Base-by-base conservation (phyloP, 179 eudicot genomes). In the Drosera spatulata region DNA sequence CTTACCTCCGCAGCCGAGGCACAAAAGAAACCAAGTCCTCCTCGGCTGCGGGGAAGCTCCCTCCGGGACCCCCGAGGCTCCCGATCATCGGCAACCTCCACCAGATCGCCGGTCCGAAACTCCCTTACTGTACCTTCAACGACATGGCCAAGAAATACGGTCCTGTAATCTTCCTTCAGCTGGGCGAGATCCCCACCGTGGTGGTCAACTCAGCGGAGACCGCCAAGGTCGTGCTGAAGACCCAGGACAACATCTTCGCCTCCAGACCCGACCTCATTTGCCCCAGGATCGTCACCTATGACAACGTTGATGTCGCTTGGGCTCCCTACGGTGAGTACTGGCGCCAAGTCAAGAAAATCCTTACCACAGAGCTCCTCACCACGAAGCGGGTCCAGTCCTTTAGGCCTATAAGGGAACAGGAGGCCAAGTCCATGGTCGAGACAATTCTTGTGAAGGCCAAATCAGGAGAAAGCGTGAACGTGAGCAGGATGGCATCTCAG, bases 1-100 rank as follows among this genome's bases (percentile, higher is more conserved):
- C 33, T 22, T 22, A 22, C 33, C 33, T 22, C 33, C 33, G 33
- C 33, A 1, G 33, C 33, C 33, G 33, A 22, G 33, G 33, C 0
- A 22, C 33, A 22, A 22, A 22, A 22, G 33, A 22, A 22, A 22
- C 33, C 33, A 22, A 22, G 33, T 22, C 33, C 33, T 22, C 33
- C 33, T 22, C 33, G 0, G 33, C 33, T 22, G 33, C 33, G 33
- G 33, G 33, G 33, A 22, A 22, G 41, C 14, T 44, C 2, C 77
- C 77, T 2, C 74, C 77, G 3, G 74, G 74, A 1, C 80, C 77
- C 0, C 46, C 56, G 37, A 69, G 53, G 38, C 59, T 76, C 15
- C 77, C 80, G 44, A 39, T 76, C 6, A 62, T 76, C 4, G 80
- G 80, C 2, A 76, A 73, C 65, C 6, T 76, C 33, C 77, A 76